A percentile compares a stretch with the other conserved stretches of the same genome.
These are phyloP conservation scores for Diaporthe velutina DNA, from an alignment of 2,329 filamentous ascomycete genomes.

Conservation along the genomic window DNA sequence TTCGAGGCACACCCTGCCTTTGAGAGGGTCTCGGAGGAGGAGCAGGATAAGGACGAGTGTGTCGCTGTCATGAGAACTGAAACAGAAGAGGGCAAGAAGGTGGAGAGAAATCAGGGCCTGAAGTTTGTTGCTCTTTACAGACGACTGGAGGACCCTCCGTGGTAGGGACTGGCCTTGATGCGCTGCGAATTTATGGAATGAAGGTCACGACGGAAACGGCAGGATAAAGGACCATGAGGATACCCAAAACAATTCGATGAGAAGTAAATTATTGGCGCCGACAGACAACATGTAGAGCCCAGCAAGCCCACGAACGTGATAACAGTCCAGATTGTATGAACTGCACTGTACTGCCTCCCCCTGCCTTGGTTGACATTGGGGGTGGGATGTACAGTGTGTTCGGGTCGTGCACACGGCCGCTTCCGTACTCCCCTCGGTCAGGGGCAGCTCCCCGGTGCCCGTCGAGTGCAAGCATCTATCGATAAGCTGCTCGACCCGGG, in stretches of 20 bases:
- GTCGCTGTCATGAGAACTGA: conserved; percentile 82
- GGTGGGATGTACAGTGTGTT: neutral
- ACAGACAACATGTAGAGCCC: neutral
- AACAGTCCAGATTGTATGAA: neutral
- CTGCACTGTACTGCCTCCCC: neutral
- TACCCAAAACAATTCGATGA: neutral
- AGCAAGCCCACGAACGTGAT: neutral
- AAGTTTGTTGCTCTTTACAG: conserved; percentile 94
- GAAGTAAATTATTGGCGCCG: neutral
- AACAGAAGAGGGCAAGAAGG: conserved; percentile 98
- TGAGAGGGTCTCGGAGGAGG: conserved; percentile 77
- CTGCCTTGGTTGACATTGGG: neutral
- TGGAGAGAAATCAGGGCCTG: conserved; percentile 86
- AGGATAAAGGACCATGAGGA: conserved; percentile 2
- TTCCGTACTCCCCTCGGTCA: neutral
- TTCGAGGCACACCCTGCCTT: conserved; percentile 84
- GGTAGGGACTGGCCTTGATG: conserved; percentile 59
- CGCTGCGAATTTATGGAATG: neutral
- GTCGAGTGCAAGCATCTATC: conserved; percentile 32
- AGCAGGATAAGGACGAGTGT: conserved; percentile 77
- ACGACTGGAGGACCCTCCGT: conserved; percentile 82
- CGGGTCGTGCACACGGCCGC: neutral
- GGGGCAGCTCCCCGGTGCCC: conserved; percentile 7
- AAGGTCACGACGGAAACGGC: neutral
- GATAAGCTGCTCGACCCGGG: conserved; percentile 31